Conservation (phyloP, 768 basidiomycete species). For the Calocybe cyanea region DNA sequence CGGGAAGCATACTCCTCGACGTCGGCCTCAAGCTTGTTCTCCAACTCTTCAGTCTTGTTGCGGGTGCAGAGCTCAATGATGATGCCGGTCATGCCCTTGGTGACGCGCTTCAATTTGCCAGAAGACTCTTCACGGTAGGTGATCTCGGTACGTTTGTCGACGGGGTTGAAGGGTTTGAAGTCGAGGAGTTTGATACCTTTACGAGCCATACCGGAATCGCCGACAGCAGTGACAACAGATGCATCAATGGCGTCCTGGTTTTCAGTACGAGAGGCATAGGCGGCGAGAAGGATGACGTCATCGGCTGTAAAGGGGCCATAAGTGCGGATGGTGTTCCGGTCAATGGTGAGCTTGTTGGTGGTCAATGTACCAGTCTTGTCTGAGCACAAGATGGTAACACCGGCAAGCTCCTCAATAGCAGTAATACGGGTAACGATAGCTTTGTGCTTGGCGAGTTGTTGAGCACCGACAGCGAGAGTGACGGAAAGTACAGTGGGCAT, state of each 20-base stretch:
- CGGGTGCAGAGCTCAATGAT: conserved; percentile 96
- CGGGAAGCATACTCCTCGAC: conserved; percentile 95
- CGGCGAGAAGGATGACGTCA: conserved; percentile 89
- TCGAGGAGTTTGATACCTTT: conserved; percentile 93
- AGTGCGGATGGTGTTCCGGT: conserved; percentile 85
- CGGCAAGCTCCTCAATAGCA: conserved; percentile 96
- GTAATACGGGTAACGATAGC: conserved; percentile 99
- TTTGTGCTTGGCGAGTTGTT: conserved; percentile 99
- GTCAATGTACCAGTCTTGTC: conserved; percentile 99
- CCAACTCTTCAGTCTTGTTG: conserved; percentile 92
- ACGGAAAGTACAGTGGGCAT: conserved; percentile 99
- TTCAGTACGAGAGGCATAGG: conserved; percentile 96
- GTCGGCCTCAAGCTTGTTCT: conserved; percentile 88
- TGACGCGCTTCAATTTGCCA: conserved; percentile 97
- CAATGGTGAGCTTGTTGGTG: conserved; percentile 99
- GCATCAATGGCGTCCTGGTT: conserved; percentile 98
- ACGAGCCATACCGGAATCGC: conserved; percentile 71
- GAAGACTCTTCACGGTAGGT: conserved; percentile 92
- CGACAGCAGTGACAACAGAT: conserved; percentile 79
- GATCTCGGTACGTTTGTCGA: conserved; percentile 98
- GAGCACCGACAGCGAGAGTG: conserved; percentile 97
- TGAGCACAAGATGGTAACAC: conserved; percentile 97
- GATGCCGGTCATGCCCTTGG: conserved; percentile 99
- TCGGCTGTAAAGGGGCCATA: conserved; percentile 87
- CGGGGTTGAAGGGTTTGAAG: conserved; percentile 99